Conservation (phyloP, 1,284 basidiomycete genomes). For the Chalciporus piperatoides region DNA sequence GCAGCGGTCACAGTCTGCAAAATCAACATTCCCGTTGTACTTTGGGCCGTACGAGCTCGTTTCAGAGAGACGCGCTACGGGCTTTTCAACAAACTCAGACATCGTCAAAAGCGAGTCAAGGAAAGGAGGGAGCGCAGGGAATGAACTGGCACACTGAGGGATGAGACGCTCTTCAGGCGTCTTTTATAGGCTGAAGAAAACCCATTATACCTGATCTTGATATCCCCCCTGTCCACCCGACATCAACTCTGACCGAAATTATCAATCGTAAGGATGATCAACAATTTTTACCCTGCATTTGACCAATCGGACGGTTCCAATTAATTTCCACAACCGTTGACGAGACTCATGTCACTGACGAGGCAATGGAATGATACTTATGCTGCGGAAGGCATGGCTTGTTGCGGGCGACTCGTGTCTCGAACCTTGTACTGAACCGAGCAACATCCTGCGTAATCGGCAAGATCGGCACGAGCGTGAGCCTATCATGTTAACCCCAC, state of each 20-base stretch:
- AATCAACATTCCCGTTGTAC: constrained; percentile 9
- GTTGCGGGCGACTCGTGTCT: not conserved
- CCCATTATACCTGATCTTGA: not conserved
- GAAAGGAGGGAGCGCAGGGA: not conserved
- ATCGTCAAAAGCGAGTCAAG: constrained; percentile 12
- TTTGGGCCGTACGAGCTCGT: constrained; percentile 8
- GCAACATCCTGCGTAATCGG: constrained; percentile 16
- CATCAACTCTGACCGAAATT: constrained; percentile 2
- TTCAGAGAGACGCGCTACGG: constrained; percentile 16
- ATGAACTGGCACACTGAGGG: not conserved
- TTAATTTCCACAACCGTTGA: constrained; percentile 8
- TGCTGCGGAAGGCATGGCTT: not conserved
- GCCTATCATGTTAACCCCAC: constrained; percentile 8
- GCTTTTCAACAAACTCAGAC: constrained; percentile 20
- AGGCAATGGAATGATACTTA: not conserved
- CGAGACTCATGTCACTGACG: constrained; percentile 2
- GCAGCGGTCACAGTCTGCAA: constrained; percentile 29
- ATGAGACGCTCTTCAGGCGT: not conserved
- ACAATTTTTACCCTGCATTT: not conserved
- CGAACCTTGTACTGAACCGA: constrained; percentile 2
- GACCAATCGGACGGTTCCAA: constrained; percentile 5
- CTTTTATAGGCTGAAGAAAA: constrained; percentile 25
- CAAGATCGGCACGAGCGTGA: constrained; percentile 1
- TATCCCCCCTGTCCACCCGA: not conserved
- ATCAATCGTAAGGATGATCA: constrained; percentile 3